Base-by-base conservation (phyloP, 2,329 filamentous ascomycete genomes). In the Paraphaeosphaeria sporulosa region DNA sequence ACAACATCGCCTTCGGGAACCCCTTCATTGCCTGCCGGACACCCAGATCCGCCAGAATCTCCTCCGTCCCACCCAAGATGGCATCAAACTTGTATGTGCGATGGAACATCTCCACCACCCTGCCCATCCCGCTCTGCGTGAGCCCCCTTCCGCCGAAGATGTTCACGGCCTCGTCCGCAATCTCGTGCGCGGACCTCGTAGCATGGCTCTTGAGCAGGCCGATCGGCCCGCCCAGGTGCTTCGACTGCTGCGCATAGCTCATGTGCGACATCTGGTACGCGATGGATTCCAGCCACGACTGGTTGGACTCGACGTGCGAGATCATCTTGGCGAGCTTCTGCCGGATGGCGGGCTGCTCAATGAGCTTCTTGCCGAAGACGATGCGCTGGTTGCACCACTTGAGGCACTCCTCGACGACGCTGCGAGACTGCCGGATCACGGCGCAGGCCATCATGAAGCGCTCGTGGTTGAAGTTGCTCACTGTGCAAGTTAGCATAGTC, bases 291-390 rank as follows among this genome's bases (percentile, higher is more conserved):
- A 95, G 86, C 91, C 91, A 96, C 21, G 92, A 86, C 77, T 96
- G 92, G 79, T 91, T 90, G n/a, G 90, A 85, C 78, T 96, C 92
- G 66, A 88, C 86, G 52, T 91, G 87, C 4, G 90, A 87, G 66
- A 96, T 95, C 91, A 96, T 95, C 75, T 91, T 92, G 62, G 92
- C 92, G 59, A 96, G 87, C 67, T 96, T 96, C 72, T 91, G 89
- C 30, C 81, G 86, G 70, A 96, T 94, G 47, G 92, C 91, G 25
- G 92, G 91, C 72, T 96, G 92, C 71, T 93, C 89, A 66, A 94
- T 90, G 43, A 96, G 84, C 30, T 89, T 89, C 83, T 94, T 94
- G 73, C 87, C 87, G 74, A 95, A 95, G 65, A 96, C 91, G 27
- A 93, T 83, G 52, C 92, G 89, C 80, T 96, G 93, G 81, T 95